Conservation (phyloP, 805 yeast genomes). For the Ogataea wickerhamii region DNA sequence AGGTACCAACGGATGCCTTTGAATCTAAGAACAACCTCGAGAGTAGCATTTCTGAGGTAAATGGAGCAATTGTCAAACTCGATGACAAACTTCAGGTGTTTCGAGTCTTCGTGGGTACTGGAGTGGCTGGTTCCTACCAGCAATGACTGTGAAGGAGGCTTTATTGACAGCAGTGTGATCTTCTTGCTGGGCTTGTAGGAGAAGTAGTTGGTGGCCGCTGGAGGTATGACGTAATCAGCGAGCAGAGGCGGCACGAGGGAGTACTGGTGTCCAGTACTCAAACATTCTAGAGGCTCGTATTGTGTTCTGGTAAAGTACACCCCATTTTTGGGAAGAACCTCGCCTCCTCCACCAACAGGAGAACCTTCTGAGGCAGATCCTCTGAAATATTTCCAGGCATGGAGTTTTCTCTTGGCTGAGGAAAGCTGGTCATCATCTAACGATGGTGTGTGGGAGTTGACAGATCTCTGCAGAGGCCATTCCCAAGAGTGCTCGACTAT, state of each 20-base stretch:
- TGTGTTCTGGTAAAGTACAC: constrained; percentile 18
- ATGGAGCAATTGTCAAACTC: constrained; percentile 21
- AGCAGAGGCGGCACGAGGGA: constrained; percentile 17
- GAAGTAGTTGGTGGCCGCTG: constrained; percentile 8
- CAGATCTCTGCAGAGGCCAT: constrained; percentile 22
- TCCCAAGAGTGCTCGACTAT: constrained; percentile 8
- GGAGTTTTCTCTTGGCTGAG: constrained; percentile 1
- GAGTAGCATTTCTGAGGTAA: constrained; percentile 12
- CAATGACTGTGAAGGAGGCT: constrained; percentile 11
- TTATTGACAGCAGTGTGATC: constrained; percentile 9
- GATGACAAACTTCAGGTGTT: constrained; percentile 19
- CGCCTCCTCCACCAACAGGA: constrained; percentile 15
- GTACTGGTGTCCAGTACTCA: constrained; percentile 1
- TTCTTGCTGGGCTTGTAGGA: constrained; percentile 5
- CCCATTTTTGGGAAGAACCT: constrained; percentile 9
- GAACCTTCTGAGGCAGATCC: constrained; percentile 1
- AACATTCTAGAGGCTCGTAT: constrained; percentile 13
- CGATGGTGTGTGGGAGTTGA: not conserved
- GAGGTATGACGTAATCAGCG: constrained; percentile 14
- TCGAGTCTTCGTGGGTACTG: constrained; percentile 6
- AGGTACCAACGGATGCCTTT: constrained; percentile 41
- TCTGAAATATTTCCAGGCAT: constrained; percentile 10
- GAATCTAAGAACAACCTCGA: constrained; percentile 35
- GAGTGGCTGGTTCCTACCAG: constrained; percentile 3
- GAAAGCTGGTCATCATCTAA: not conserved